phyloP scores from a whole-genome alignment of 2,329 filamentous ascomycete genomes.

The Periglandula ipomoeae region DNA sequence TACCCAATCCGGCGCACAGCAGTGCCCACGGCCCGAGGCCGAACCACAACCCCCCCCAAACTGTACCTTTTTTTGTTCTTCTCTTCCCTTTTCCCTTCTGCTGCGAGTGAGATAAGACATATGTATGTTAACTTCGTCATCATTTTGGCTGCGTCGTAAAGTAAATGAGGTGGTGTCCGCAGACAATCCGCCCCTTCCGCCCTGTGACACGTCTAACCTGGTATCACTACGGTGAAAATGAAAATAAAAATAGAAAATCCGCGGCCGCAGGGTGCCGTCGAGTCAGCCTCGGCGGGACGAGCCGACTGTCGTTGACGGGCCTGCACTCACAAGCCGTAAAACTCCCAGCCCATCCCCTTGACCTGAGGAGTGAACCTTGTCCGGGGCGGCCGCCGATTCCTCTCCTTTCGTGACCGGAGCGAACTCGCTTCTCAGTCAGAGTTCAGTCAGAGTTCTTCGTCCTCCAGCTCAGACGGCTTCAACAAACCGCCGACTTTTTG shows the following conservation, averaged over 20 bases:
- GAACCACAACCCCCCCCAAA: no score
- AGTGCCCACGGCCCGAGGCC: no score
- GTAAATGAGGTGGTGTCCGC: neutral
- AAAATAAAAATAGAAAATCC: neutral
- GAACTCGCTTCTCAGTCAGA: slow-evolving; percentile 53
- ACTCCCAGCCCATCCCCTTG: slow-evolving; percentile 52
- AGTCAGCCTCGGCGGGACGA: neutral
- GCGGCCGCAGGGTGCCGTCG: neutral
- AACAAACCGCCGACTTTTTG: slow-evolving; percentile 93
- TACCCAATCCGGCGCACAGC: no score
- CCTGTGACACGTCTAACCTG: slow-evolving; percentile 14
- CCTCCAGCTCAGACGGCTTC: slow-evolving; percentile 94
- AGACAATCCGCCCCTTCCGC: slow-evolving; percentile 5
- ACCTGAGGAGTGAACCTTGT: slow-evolving; percentile 16
- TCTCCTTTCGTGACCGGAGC: slow-evolving; percentile 26
- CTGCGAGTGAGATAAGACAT: neutral
- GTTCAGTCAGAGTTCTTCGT: slow-evolving; percentile 84
- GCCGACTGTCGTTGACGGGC: neutral
- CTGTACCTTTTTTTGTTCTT: neutral
- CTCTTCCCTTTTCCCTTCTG: neutral
- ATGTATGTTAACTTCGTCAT: neutral
- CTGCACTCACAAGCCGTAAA: slow-evolving; percentile 47
- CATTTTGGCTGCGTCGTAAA: slow-evolving; percentile 3
- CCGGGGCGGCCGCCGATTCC: slow-evolving; percentile 13
- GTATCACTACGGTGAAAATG: slow-evolving; percentile 14